Evolutionary conservation across 441 rosid species (phyloP).

Genomic region (Eutrema salsugineum): DNA sequence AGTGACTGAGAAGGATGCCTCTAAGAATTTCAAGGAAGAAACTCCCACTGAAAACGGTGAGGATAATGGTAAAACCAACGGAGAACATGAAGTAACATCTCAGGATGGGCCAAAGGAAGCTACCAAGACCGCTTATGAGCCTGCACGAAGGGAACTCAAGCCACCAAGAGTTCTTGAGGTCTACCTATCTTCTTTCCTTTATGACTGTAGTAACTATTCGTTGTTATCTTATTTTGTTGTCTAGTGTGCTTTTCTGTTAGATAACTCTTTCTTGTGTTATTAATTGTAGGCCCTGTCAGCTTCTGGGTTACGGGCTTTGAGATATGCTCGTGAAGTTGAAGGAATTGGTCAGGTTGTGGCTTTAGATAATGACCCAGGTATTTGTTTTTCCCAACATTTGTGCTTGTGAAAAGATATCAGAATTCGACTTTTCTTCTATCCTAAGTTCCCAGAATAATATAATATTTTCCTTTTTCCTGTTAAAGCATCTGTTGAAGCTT

Average conservation of each 20-base stretch:
- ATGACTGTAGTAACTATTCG: neutral
- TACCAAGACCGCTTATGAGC: slow-evolving; percentile 37
- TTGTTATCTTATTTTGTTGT: neutral
- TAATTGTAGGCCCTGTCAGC: slow-evolving; percentile 82
- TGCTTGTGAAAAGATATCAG: neutral
- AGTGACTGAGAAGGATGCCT: slow-evolving; percentile 41
- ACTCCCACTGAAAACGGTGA: slow-evolving; percentile 29
- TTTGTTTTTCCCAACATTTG: neutral
- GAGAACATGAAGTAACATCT: slow-evolving; percentile 40
- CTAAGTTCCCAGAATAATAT: neutral
- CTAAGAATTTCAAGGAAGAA: slow-evolving; percentile 36
- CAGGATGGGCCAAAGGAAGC: slow-evolving; percentile 51
- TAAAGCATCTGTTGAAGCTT: slow-evolving; percentile 87
- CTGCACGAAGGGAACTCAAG: slow-evolving; percentile 58
- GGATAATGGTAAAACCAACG: slow-evolving; percentile 41
- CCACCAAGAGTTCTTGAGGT: slow-evolving; percentile 96
- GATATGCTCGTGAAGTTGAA: slow-evolving; percentile 92
- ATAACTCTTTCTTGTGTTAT: slow-evolving; percentile 13
- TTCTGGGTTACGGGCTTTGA: slow-evolving; percentile 88
- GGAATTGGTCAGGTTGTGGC: slow-evolving; percentile 95
- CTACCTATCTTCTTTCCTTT: slow-evolving; percentile 9
- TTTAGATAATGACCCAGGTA: slow-evolving; percentile 92
- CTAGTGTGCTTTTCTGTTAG: neutral
- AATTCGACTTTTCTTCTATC: neutral
- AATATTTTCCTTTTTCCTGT: neutral